Percentiles rank a stretch among this genome's conserved stretches.
Evolutionary conservation across 495 filamentous ascomycete species (phyloP).

Genomic region (Aspergillus asperescens): DNA sequence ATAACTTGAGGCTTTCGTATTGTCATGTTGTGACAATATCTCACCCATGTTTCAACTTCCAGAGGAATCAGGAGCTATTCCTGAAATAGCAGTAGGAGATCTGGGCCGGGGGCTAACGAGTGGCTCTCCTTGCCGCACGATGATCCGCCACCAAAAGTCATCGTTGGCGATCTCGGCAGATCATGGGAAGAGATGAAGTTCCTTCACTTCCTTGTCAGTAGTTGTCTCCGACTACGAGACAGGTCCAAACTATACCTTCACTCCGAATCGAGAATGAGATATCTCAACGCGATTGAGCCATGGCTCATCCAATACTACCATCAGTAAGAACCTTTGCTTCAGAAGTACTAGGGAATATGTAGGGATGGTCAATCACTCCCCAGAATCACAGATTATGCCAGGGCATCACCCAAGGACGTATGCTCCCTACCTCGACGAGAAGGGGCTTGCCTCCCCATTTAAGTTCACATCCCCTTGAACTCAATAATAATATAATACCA

Average conservation of each 20-base stretch:
- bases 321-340: no score
- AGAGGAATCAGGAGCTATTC: constrained; percentile 15
- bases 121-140: constrained; percentile 20
- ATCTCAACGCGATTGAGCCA: no score
- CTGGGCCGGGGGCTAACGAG: constrained; percentile 9
- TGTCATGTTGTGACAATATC: constrained; percentile 25
- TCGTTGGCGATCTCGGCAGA: constrained; percentile 16
- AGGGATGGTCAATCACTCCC: no score
- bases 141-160: constrained; percentile 11
- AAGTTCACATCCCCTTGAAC: neutral
- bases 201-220: no score
- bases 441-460: neutral
- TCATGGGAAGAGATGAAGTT: no score
- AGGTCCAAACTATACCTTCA: no score
- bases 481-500: neutral
- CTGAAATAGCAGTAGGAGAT: neutral
- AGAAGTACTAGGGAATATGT: no score
- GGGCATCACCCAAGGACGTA: neutral
- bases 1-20: constrained; percentile 3
- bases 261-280: no score
- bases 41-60: neutral
- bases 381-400: neutral
- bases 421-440: neutral
- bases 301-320: no score
- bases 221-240: no score